phyloP scores from a whole-genome alignment of 2,329 filamentous ascomycete species.

The Hypomyces perniciosus region DNA sequence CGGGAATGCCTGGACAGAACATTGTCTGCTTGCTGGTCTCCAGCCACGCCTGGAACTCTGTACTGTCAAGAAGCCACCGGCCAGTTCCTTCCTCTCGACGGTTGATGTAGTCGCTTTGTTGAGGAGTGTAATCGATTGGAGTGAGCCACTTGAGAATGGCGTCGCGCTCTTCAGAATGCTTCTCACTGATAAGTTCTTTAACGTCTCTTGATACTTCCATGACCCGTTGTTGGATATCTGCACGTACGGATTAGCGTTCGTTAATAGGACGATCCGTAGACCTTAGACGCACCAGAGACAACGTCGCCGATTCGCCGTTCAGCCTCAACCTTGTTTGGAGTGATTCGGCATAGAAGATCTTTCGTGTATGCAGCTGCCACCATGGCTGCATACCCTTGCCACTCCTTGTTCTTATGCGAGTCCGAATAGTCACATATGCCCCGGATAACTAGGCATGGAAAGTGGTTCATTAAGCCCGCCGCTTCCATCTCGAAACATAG shows the following conservation, averaged over 20 bases:
- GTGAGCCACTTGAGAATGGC: too few species aligned
- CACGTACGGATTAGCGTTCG: not conserved
- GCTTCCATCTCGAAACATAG: slow-evolving; percentile 26
- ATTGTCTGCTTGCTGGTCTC: slow-evolving; percentile 27
- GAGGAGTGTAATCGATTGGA: too few species aligned
- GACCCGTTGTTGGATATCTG: not conserved
- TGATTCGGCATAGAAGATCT: slow-evolving; percentile 17
- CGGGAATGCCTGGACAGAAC: slow-evolving; percentile 21
- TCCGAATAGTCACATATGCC: slow-evolving; percentile 33
- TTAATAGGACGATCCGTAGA: not conserved
- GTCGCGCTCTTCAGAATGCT: too few species aligned
- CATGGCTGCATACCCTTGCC: slow-evolving; percentile 26
- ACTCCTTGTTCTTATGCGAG: slow-evolving; percentile 26
- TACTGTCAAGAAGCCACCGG: not conserved
- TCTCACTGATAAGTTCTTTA: too few species aligned
- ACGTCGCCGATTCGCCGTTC: slow-evolving; percentile 12
- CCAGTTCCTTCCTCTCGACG: not conserved
- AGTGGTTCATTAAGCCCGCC: slow-evolving; percentile 23
- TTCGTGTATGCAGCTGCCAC: slow-evolving; percentile 25
- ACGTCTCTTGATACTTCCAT: not conserved
- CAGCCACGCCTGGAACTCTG: not conserved
- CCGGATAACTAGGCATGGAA: slow-evolving; percentile 27
- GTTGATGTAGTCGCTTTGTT: too few species aligned
- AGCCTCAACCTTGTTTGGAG: slow-evolving; percentile 12
- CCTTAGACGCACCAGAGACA: slow-evolving; percentile 2